Evolutionary conservation across 495 filamentous ascomycete species (phyloP), one percentile per base, ranked within the genome.

Genomic region (Penicillium pancosmium): DNA sequence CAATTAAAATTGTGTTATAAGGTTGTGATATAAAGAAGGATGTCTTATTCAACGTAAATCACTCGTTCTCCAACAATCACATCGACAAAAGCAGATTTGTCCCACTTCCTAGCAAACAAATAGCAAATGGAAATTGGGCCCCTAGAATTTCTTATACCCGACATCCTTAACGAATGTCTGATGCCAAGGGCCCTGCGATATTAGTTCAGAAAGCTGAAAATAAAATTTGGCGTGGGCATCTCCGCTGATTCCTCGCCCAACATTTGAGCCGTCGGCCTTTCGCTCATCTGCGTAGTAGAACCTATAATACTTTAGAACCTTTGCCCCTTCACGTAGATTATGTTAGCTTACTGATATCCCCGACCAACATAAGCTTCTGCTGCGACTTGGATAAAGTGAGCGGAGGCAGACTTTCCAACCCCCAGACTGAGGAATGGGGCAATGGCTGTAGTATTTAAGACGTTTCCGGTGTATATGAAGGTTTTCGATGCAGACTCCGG

Each of bases 391-490:
- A 83, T 78, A 40, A 81, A 70, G 53, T 81, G 76, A 4, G 78
- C 73, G 13, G 69, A 64, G 9, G 72, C 80, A 9, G 75, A 68
- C 56, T 82, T 83, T 1, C 79, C 80, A 6, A 76, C 65, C 18
- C 80, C 80, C 9, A 65, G 51, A 57, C 61, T 52, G 25, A 82
- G 43, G 51, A 81, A 52, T 15, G 47, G 35, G 27, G 69, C 57
- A 13, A 78, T 61, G 27, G 59, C 62, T 1, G 46, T 63, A 13
- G 9, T 36, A 59, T 80, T 81, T 9, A 79, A 59, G 5, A 71
- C 71, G 59, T 83, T 83, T 5, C 80, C 80, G 12, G 79, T 81
- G 58, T 72, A 81, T 52, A 82, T 78, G 62, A 83, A 83, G 1
- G 78, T 78, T 46, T 61, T 70, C 11, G 77, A 63, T 33, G 67